A percentile compares a stretch with the other conserved stretches of the same genome.
phyloP scores from a whole-genome alignment of 2,329 filamentous ascomycete species.

The Phyllosticta citribraziliensis region DNA sequence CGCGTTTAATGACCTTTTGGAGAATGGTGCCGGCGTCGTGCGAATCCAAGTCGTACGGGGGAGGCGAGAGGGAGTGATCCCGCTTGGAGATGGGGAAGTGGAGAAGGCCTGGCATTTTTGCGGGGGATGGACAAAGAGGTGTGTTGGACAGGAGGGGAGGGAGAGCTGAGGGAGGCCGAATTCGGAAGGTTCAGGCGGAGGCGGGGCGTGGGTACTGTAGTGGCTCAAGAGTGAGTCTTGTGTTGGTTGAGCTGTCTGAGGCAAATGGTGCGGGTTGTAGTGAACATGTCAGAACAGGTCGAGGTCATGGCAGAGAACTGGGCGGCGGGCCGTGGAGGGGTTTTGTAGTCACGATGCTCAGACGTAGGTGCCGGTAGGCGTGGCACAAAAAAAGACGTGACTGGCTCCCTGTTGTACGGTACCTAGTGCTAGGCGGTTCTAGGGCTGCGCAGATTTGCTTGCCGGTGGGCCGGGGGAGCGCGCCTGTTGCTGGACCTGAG shows the following conservation, averaged over 20 bases:
- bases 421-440: not conserved
- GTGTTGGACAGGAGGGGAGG: too few relatives aligned
- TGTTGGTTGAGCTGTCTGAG: slow-evolving; percentile 7
- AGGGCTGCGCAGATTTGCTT: not conserved
- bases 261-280: not conserved
- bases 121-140: not conserved
- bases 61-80: slow-evolving; percentile 4
- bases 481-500: too few relatives aligned
- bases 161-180: not conserved
- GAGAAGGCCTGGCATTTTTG: slow-evolving; percentile 7
- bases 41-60: slow-evolving; percentile 5
- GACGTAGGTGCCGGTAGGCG: not conserved
- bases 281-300: not conserved
- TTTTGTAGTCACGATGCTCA: not conserved
- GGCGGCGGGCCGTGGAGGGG: not conserved
- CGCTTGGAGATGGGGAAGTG: slow-evolving; percentile 10
- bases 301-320: not conserved
- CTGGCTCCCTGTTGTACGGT: not conserved
- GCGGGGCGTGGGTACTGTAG: too few relatives aligned
- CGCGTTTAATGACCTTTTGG: slow-evolving; percentile 10
- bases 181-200: slow-evolving; percentile 4
- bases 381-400: slow-evolving; percentile 3
- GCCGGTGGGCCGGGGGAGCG: too few relatives aligned
- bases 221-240: slow-evolving; percentile 7
- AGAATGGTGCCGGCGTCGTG: slow-evolving; percentile 4